Percentiles rank a stretch among this genome's conserved stretches.
Conservation (phyloP, 371 early-diverging fungal genomes). For the Blakeslea trispora region DNA sequence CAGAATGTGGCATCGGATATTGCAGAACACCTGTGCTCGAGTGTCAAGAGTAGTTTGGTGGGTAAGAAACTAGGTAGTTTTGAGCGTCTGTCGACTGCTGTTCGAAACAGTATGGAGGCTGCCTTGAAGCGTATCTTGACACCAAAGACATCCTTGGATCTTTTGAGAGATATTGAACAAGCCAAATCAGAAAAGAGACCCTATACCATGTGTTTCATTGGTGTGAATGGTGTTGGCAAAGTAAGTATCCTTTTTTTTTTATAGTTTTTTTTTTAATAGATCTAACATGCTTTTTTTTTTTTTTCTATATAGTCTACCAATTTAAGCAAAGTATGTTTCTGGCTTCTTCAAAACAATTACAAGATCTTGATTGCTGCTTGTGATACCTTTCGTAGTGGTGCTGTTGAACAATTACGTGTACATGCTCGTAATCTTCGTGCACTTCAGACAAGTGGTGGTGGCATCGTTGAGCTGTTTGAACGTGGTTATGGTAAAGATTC, state of each 20-base stretch:
- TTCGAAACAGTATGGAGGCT: constrained; percentile 80
- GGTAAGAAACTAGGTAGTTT: constrained; percentile 82
- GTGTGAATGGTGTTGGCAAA: constrained; percentile 98
- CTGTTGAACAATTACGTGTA: constrained; percentile 97
- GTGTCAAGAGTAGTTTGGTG: constrained; percentile 73
- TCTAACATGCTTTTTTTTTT: too few species aligned
- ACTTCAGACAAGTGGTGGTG: constrained; percentile 68
- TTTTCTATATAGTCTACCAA: constrained; percentile 98
- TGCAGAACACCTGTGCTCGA: constrained; percentile 82
- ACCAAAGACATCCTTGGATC: constrained; percentile 91
- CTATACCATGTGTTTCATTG: constrained; percentile 94
- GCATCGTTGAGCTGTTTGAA: constrained; percentile 92
- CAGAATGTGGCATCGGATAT: constrained; percentile 96
- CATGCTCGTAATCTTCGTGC: constrained; percentile 90
- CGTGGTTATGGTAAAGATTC: constrained; percentile 99
- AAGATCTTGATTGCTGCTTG: constrained; percentile 98
- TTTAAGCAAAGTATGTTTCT: constrained; percentile 96
- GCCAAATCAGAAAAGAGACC: constrained; percentile 75
- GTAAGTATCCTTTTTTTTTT: too few species aligned
- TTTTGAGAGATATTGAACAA: constrained; percentile 89
- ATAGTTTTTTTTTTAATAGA: too few species aligned
- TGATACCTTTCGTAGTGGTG: constrained; percentile 99
- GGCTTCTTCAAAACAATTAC: constrained; percentile 94
- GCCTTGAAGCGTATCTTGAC: constrained; percentile 88
- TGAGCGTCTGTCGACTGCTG: constrained; percentile 66